A percentile compares a stretch with the other conserved stretches of the same genome.
Conservation (phyloP, 768 basidiomycete genomes). For the Amanita polypyramis region DNA sequence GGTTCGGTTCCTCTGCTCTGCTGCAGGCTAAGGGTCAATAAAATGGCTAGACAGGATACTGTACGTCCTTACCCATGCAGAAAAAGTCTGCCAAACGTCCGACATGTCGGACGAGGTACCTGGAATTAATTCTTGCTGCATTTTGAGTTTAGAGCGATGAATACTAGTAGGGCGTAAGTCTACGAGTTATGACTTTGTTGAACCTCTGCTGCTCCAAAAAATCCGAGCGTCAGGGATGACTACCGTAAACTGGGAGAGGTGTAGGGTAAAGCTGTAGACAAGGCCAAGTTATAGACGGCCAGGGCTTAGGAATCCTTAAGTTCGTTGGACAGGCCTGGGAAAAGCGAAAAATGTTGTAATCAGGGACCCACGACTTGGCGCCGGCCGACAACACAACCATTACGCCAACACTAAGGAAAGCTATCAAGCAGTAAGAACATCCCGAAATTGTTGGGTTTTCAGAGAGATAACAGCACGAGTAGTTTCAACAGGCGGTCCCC, state of each 20-base stretch:
- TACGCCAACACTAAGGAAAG: not conserved
- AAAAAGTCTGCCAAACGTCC: not conserved
- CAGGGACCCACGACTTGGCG: constrained; percentile 5
- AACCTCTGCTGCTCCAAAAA: not conserved
- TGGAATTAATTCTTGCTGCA: not conserved
- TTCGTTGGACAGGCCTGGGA: not conserved
- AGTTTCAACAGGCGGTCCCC: too few species aligned
- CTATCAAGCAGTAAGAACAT: not conserved
- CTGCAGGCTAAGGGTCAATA: not conserved
- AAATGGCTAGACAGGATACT: not conserved
- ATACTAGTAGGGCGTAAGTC: not conserved
- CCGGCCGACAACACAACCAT: not conserved
- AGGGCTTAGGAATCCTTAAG: not conserved
- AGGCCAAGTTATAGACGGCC: not conserved
- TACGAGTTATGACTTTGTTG: not conserved
- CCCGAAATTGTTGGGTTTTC: too few species aligned
- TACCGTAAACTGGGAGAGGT: not conserved
- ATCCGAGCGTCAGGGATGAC: too few species aligned
- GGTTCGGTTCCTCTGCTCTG: not conserved
- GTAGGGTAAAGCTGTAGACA: not conserved
- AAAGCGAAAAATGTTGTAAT: constrained; percentile 5
- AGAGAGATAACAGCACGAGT: not conserved
- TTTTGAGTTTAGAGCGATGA: not conserved
- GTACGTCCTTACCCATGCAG: not conserved
- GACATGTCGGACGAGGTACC: not conserved